phyloP scores from a whole-genome alignment of 2,329 filamentous ascomycete genomes.

The Fusarium nelsonii region DNA sequence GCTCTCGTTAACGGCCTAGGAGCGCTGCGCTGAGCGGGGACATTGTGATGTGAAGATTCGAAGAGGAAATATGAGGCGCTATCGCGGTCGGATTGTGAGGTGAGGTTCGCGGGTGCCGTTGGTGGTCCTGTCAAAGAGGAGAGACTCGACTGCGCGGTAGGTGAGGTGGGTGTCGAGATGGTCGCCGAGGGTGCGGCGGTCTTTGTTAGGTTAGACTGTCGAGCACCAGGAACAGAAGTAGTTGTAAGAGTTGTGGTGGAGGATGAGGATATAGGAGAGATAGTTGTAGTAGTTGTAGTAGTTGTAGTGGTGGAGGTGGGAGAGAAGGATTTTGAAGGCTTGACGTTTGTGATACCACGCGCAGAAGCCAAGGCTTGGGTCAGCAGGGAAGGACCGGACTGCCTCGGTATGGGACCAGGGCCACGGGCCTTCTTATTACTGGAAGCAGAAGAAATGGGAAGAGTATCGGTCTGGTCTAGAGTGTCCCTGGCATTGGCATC shows the following conservation, averaged over 20 bases:
- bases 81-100: slow-evolving; percentile 42
- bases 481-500: slow-evolving; percentile 44
- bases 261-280: slow-evolving; percentile 31
- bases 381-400: slow-evolving; percentile 67
- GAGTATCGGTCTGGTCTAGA: slow-evolving; percentile 21
- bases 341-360: slow-evolving; percentile 60
- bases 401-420: slow-evolving; percentile 54
- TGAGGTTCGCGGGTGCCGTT: slow-evolving; percentile 19
- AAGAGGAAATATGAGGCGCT: slow-evolving; percentile 22
- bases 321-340: slow-evolving; percentile 32
- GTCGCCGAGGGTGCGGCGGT: slow-evolving; percentile 23
- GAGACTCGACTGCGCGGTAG: slow-evolving; percentile 17
- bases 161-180: slow-evolving; percentile 25
- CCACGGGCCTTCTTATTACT: slow-evolving; percentile 62
- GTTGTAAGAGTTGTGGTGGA: slow-evolving; percentile 17
- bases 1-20: slow-evolving; percentile 55
- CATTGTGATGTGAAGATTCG: slow-evolving; percentile 50
- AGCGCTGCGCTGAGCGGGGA: slow-evolving; percentile 51
- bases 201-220: slow-evolving; percentile 33
- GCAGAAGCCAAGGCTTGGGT: slow-evolving; percentile 70
- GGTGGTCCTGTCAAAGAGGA: slow-evolving; percentile 21
- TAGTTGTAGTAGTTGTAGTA: slow-evolving; percentile 4
- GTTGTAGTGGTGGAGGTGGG: slow-evolving; percentile 15
- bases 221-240: slow-evolving; percentile 7
- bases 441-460: slow-evolving; percentile 29